Conservation (phyloP, 495 filamentous ascomycete genomes). For the Astrothelium subdiscretum region DNA sequence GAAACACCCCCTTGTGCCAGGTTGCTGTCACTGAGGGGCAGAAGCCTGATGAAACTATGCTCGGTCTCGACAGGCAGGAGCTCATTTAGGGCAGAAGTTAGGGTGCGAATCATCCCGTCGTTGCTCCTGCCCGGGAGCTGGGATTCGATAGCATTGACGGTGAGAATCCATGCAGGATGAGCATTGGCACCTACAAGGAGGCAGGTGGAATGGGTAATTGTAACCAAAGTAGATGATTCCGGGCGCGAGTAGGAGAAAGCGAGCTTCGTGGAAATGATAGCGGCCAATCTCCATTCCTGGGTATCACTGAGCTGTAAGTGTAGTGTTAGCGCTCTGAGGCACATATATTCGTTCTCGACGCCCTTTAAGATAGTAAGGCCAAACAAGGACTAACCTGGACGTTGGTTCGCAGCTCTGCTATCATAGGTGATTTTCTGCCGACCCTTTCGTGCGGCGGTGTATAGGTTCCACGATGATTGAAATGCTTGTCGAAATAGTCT, state of each 20-base stretch:
- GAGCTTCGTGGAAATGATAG: constrained; percentile 54
- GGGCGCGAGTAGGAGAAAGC: constrained; percentile 62
- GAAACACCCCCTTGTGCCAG: constrained; percentile 60
- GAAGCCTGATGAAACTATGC: constrained; percentile 60
- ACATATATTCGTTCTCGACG: constrained; percentile 15
- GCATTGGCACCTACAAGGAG: constrained; percentile 62
- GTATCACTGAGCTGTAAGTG: constrained; percentile 42
- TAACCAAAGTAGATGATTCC: constrained; percentile 59
- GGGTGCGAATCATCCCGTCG: no score
- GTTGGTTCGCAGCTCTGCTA: constrained; percentile 78
- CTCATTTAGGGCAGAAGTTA: constrained; percentile 58
- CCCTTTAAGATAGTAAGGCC: background rate
- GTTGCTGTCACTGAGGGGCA: constrained; percentile 56
- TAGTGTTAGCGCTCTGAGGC: constrained; percentile 13
- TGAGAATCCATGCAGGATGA: constrained; percentile 70
- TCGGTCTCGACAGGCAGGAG: constrained; percentile 49
- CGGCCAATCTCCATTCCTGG: constrained; percentile 53
- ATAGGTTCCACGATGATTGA: background rate
- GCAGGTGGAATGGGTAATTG: constrained; percentile 60
- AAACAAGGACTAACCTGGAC: constrained; percentile 35
- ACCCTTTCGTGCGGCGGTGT: constrained; percentile 43
- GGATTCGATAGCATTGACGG: constrained; percentile 57
- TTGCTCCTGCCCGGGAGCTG: no score
- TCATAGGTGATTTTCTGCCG: constrained; percentile 54
- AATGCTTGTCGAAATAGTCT: background rate